Base-by-base conservation (phyloP, 768 basidiomycete species). In the Gyrodon lividus region DNA sequence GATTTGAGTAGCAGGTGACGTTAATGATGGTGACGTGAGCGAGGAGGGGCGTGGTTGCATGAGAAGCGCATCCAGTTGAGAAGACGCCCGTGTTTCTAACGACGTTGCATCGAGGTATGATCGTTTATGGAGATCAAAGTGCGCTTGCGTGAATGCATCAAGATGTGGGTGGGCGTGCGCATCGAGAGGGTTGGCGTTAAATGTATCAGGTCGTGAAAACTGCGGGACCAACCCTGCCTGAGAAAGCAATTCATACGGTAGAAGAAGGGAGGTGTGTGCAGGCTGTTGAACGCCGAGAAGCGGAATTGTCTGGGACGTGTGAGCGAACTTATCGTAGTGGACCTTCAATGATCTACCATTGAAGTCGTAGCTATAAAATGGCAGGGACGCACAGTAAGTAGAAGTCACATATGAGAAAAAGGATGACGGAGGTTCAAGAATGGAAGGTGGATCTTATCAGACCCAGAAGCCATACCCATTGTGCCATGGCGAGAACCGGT, bases 311-410 rank as follows among this genome's bases (percentile, higher is more conserved):
- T 66, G 68, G 12, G 63, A 60, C 6, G 65, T 66, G 20, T 71
- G 80, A 2, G 81, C 75, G 65, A 85, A 92, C 67, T 87, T 89
- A 76, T 98, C 96, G 63, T 86, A 89, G 65, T 93, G 89, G 10
- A 98, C 96, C 64, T 94, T 94, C 37, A 98, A 77, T 8, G 77
- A 73, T 23, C 92, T 84, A 4, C 93, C 93, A 62, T 90, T 90
- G 60, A 88, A 90, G 58, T 97, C 94, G 61, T 84, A 90, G 26
- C 93, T 96, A 65, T 14, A 54, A 38, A 31, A 51, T 6, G 33
- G 13, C 31, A 34, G 54, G 26, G 3, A 43, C 39, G 41, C 35
- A 54, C 35, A 60, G 60, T 43, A 14, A 48, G 24, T 43, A 44
- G 35, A 45, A 23, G 41, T 39, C 31, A 14, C 33, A 24, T 43